These are phyloP conservation scores for Cerioporus squamosus DNA, from an alignment of 1,284 basidiomycete species.

Conservation along the genomic window DNA sequence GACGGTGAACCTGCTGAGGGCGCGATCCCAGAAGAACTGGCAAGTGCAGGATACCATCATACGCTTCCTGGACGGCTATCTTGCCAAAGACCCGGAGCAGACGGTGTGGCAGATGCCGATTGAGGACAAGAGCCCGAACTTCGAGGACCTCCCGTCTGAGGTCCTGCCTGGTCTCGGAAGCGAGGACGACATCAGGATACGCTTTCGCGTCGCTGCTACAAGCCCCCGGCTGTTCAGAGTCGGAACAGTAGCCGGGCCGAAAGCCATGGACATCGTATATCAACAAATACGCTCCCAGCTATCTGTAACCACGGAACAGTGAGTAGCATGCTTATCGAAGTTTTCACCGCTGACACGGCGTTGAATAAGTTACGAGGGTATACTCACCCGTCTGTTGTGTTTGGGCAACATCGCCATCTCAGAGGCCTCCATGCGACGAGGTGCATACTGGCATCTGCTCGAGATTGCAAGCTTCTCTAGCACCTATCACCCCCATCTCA, in stretches of 20 bases:
- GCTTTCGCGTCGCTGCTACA: slow-evolving; percentile 74
- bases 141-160: slow-evolving; percentile 42
- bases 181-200: slow-evolving; percentile 86
- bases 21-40: slow-evolving; percentile 64
- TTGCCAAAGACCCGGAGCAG: slow-evolving; percentile 63
- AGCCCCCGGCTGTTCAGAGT: slow-evolving; percentile 64
- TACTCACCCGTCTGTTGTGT: slow-evolving; percentile 80
- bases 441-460: slow-evolving; percentile 87
- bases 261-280: slow-evolving; percentile 47
- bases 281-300: slow-evolving; percentile 46
- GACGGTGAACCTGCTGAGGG: slow-evolving; percentile 48
- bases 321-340: slow-evolving; percentile 29
- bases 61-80: slow-evolving; percentile 69
- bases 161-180: slow-evolving; percentile 57
- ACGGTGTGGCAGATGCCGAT: slow-evolving; percentile 46
- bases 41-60: slow-evolving; percentile 67
- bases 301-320: slow-evolving; percentile 51
- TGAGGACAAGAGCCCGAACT: slow-evolving; percentile 35
- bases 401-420: slow-evolving; percentile 87
- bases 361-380: slow-evolving; percentile 66
- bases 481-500: slow-evolving; percentile 63
- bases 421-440: slow-evolving; percentile 81
- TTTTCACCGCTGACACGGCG: background rate
- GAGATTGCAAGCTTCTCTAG: slow-evolving; percentile 62
- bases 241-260: slow-evolving; percentile 30